Evolutionary conservation across 768 basidiomycete species (phyloP), one percentile per base, ranked within the genome.

Genomic region (Suillus bovinus): DNA sequence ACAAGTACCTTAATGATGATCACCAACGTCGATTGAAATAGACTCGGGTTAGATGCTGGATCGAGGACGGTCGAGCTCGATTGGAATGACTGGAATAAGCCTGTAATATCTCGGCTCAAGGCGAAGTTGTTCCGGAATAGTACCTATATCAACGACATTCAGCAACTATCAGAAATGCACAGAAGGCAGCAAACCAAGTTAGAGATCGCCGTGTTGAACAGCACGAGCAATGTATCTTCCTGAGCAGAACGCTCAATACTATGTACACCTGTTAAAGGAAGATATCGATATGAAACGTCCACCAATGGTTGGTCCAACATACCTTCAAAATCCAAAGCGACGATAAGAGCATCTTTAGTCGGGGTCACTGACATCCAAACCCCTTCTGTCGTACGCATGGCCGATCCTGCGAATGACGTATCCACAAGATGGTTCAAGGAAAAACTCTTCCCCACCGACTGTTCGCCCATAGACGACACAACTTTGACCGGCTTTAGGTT

Each of bases 311-410:
- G 5, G 10, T n/a, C 0, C 0, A 10, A 62, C 66, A 0, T 9
- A 80, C 87, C 86, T 79, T 88, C 86, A 49, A 88, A 88, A 64
- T 88, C 86, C 7, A 88, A 77, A 4, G 86, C 81, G 1, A 88
- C 85, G 11, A 88, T 74, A 11, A 88, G 67, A 0, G 71, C 71
- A 27, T 85, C 81, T 53, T 81, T 74, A 0, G 86, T 86, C 0
- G 86, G 87, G 2, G 86, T 86, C 9, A 84, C 83, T 0, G 86
- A 86, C 81, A 87, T 82, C 86, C 86, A 87, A 2, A 87, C 84
- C 5, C 86, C 86, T 73, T 86, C 84, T 68, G 84, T 87, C 10
- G 85, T 86, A n/a, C 84, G 75, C 84, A 87, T 86, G 0, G 86
- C 86, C 10, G 81, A 84, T 1, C 87, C 86, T 9, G 85, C 85